Conservation (phyloP, 1,139 yeast genomes). For the Geotrichum phurueaensis region DNA sequence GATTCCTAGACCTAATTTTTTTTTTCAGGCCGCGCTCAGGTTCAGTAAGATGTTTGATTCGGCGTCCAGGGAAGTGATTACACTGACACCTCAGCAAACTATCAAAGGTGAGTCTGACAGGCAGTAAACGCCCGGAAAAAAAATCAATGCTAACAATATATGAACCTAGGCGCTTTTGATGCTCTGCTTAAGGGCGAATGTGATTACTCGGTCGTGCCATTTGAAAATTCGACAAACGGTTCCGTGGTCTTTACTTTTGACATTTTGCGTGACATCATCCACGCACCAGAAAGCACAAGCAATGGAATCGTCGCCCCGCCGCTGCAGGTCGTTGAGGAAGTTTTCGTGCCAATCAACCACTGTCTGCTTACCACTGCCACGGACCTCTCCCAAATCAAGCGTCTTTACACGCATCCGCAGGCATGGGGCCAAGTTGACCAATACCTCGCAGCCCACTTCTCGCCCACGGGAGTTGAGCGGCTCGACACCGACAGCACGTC, state of each 20-base stretch:
- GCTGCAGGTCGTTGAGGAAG: slow-evolving; percentile 58
- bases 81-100: slow-evolving; percentile 25
- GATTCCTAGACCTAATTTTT: background rate
- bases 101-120: slow-evolving; percentile 24
- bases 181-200: slow-evolving; percentile 42
- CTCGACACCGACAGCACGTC: slow-evolving; percentile 77
- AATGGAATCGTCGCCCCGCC: background rate
- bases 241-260: slow-evolving; percentile 84
- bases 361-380: slow-evolving; percentile 50
- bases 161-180: slow-evolving; percentile 52
- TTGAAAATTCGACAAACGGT: slow-evolving; percentile 93
- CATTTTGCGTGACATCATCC: slow-evolving; percentile 56
- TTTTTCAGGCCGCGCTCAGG: slow-evolving; percentile 62
- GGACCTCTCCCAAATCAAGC: slow-evolving; percentile 43
- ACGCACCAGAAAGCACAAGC: slow-evolving; percentile 33
- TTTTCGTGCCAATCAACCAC: slow-evolving; percentile 77
- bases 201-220: slow-evolving; percentile 78
- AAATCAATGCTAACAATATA: background rate
- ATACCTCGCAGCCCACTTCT: slow-evolving; percentile 41
- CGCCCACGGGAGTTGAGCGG: slow-evolving; percentile 21
- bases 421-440: slow-evolving; percentile 89
- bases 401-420: slow-evolving; percentile 88
- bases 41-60: slow-evolving; percentile 45
- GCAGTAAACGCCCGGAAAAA: background rate
- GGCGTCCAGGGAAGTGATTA: slow-evolving; percentile 21